Percentiles rank a stretch among this genome's conserved stretches.
phyloP scores from a whole-genome alignment of 148 eudicot genomes.

The Selenicereus undatus region DNA sequence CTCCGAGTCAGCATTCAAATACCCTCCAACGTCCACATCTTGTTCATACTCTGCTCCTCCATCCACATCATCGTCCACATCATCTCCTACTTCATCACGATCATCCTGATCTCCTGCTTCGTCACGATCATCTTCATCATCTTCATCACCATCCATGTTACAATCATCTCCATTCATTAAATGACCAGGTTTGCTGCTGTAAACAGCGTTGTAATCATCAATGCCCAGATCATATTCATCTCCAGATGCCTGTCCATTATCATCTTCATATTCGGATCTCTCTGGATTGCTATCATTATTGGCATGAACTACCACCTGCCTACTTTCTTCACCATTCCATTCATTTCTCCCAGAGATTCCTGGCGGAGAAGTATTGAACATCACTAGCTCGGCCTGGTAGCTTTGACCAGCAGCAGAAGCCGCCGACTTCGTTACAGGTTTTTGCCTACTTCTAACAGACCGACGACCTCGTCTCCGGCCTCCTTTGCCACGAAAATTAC shows the following conservation, averaged over 20 bases:
- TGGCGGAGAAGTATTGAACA: constrained; percentile 33
- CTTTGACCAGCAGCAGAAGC: too few relatives aligned
- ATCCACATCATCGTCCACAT: constrained; percentile 29
- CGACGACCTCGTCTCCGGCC: too few relatives aligned
- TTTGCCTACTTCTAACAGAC: too few relatives aligned
- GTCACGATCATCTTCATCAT: constrained; percentile 32
- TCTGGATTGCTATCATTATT: constrained; percentile 44
- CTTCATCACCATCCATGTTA: constrained; percentile 35
- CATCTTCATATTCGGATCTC: constrained; percentile 45
- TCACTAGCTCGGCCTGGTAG: constrained; percentile 18
- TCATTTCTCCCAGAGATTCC: constrained; percentile 26
- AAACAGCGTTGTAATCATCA: constrained; percentile 29
- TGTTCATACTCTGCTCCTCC: constrained; percentile 22
- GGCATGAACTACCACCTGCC: constrained; percentile 30
- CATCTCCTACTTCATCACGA: constrained; percentile 31
- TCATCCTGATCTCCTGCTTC: constrained; percentile 31
- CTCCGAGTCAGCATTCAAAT: constrained; percentile 28
- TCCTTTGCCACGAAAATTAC: too few relatives aligned
- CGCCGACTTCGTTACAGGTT: too few relatives aligned
- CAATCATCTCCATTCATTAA: constrained; percentile 3
- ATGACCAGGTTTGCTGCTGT: constrained; percentile 23
- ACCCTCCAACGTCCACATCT: constrained; percentile 22
- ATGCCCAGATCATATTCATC: constrained; percentile 43
- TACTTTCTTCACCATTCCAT: constrained; percentile 16
- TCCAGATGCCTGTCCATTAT: constrained; percentile 33